phyloP scores from a whole-genome alignment of 2,329 filamentous ascomycete species.

The Stagonosporopsis vannaccii region DNA sequence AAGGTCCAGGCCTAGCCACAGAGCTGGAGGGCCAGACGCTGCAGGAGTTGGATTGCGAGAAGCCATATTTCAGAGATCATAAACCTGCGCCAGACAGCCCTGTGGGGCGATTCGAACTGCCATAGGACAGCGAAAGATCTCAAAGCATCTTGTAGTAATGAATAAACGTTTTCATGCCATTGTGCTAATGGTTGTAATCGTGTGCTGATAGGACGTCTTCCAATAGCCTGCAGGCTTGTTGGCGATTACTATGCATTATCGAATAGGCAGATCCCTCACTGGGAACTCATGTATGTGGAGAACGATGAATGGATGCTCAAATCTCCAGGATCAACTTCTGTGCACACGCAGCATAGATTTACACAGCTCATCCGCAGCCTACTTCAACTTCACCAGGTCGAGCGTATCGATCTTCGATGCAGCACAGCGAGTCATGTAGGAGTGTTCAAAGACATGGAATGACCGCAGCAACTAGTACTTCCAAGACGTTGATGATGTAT shows the following conservation, averaged over 20 bases:
- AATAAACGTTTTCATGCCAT: background rate
- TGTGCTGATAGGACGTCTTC: too few species aligned
- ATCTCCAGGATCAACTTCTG: too few species aligned
- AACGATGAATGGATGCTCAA: too few species aligned
- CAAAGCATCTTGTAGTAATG: background rate
- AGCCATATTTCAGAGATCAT: constrained; percentile 9
- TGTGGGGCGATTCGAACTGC: constrained; percentile 12
- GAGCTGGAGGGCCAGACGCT: constrained; percentile 10
- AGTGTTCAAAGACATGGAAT: background rate
- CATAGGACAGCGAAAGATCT: background rate
- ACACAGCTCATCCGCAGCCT: too few species aligned
- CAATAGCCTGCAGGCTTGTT: too few species aligned
- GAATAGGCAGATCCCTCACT: too few species aligned
- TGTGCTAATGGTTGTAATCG: background rate
- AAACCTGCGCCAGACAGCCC: constrained; percentile 13
- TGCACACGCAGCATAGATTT: background rate
- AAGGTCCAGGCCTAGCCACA: background rate
- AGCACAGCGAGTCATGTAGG: too few species aligned
- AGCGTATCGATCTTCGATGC: too few species aligned
- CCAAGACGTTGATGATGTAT: background rate
- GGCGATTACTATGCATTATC: too few species aligned
- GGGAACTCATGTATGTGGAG: too few species aligned
- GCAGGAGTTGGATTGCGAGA: constrained; percentile 13
- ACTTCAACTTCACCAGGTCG: too few species aligned
- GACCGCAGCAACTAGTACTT: background rate